These are phyloP conservation scores for Pelargonium citronellum DNA, from an alignment of 441 rosid species.

Conservation along the genomic window DNA sequence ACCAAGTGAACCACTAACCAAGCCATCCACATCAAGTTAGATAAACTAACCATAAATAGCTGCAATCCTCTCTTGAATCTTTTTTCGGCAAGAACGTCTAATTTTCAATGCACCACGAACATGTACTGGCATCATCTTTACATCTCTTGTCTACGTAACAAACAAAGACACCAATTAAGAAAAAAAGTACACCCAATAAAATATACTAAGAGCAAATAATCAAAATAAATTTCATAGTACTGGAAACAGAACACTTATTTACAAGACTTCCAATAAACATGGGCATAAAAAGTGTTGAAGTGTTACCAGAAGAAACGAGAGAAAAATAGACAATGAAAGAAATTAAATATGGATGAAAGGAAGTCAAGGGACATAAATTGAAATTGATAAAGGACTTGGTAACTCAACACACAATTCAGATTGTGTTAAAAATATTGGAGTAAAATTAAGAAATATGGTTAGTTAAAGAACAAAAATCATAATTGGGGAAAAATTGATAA, in stretches of 20 bases:
- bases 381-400: neutral
- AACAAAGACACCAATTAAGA: neutral
- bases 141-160: slow-evolving; percentile 55
- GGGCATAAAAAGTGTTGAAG: no score
- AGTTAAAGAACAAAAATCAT: no score
- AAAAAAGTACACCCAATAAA: neutral
- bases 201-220: neutral
- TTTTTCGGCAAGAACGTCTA: slow-evolving; percentile 64
- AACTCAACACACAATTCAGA: neutral
- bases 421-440: no score
- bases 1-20: neutral
- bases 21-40: neutral
- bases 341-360: no score
- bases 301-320: no score
- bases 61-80: slow-evolving; percentile 71
- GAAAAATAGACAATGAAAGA: no score
- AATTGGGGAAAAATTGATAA: no score
- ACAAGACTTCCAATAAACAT: no score
- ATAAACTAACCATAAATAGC: slow-evolving; percentile 58
- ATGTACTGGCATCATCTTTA: slow-evolving; percentile 57
- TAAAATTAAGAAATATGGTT: no score
- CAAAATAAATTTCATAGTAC: no score
- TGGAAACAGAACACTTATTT: no score
- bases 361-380: neutral
- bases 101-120: slow-evolving; percentile 47